Conservation (phyloP, 176 grass and related monocot genomes). For the Phoenix roebelenii region DNA sequence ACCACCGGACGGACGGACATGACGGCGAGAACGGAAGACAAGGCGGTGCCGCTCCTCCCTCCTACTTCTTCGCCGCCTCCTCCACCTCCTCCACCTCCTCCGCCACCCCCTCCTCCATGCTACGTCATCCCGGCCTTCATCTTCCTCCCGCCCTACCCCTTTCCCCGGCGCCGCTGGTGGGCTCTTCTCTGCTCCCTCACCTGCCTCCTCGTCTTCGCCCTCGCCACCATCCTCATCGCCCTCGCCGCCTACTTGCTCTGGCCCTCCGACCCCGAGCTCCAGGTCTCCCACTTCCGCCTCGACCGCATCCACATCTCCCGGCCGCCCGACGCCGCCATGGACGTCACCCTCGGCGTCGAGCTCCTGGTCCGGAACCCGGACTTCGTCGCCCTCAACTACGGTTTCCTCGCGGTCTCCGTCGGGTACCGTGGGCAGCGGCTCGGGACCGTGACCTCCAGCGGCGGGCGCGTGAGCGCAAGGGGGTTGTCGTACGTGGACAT, state of each 20-base stretch:
- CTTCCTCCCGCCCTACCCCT: conserved; percentile 9
- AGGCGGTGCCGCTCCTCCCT: conserved; percentile 1
- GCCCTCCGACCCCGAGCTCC: conserved; percentile 11
- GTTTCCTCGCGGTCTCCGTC: conserved; percentile 8
- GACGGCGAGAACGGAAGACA: too few species aligned
- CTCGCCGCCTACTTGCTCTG: conserved; percentile 7
- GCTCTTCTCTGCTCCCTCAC: not conserved
- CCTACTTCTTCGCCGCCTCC: not conserved
- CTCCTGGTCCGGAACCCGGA: conserved; percentile 14
- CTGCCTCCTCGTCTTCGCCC: not conserved
- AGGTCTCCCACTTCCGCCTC: not conserved
- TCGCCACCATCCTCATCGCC: not conserved
- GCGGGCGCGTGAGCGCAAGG: conserved; percentile 7
- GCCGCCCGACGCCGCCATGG: not conserved
- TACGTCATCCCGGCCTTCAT: conserved; percentile 8
- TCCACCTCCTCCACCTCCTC: not conserved
- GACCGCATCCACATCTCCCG: conserved; percentile 2
- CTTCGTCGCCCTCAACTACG: conserved; percentile 4
- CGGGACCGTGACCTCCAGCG: not conserved
- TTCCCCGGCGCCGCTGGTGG: not conserved
- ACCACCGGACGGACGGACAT: too few species aligned
- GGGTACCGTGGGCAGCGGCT: conserved; percentile 1
- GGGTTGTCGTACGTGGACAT: not conserved
- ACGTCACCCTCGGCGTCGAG: not conserved
- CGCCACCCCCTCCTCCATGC: not conserved